Evolutionary conservation across 2,329 filamentous ascomycete genomes (phyloP), one percentile per base, ranked within the genome.

Genomic region (Calcarisporium arbuscula): DNA sequence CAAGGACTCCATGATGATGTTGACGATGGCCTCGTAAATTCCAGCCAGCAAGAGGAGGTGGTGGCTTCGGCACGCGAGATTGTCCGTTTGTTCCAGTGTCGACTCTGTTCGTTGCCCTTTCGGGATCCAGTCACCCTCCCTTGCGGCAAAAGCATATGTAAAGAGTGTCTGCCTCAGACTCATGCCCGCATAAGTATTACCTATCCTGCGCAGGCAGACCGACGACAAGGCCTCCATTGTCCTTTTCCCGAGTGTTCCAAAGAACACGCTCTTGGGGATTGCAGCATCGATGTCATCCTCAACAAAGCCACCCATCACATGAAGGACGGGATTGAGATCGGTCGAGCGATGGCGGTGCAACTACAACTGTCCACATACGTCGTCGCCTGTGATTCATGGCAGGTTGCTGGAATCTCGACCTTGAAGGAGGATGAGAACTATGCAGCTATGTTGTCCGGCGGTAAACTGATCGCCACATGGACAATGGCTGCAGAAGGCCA

Each of bases 81-180:
- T 14, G 50, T 94, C 41, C 80, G 80, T 28, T 64, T 92, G 26
- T 70, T 92, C 34, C 86, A 94, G 60, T 95, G 89, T 54, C 72
- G 72, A 9, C 64, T 73, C 42, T 95, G 89, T 57, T 85, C 80
- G 4, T 66, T 65, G 28, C 80, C 82, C 2, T 65, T 92, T 19
- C 67, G 62, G 29, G 68, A 76, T 8, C 85, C 88, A 5, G 70
- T 87, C 37, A 84, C 84, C 1, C 64, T 95, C 5, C 87, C 88
- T 5, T 95, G 89, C 54, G 87, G 88, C 19, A 77, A 82, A 51
- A 81, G 80, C 9, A 59, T 94, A 9, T 95, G 89, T 61, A 78
- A 73, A 49, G 57, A 58, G 32, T 95, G 89, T 57, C 61, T 94
- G 2, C 88, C 88, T 2, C 60, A 74, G 30, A 61, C 78, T 3